Evolutionary conservation across 2,329 filamentous ascomycete genomes (phyloP), one percentile per base, ranked within the genome.

Genomic region (Pseudofabraea citricarpa): DNA sequence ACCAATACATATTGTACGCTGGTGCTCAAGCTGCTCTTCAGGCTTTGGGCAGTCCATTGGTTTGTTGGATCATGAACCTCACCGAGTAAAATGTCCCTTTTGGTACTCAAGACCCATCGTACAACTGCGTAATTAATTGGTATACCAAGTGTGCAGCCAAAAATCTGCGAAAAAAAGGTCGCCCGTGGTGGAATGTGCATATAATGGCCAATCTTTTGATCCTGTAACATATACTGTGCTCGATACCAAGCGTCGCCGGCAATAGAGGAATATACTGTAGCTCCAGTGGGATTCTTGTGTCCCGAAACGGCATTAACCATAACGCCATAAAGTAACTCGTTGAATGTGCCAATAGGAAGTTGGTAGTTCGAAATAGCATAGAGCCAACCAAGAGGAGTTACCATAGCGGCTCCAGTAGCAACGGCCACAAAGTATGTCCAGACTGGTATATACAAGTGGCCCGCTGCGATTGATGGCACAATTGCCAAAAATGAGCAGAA

Each of bases 121-220:
- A 82, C 72, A 18, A 80, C 75, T 5, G 67, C 77, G 42, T 81
- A 82, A 55, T 82, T 79, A 50, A 81, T 72, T 0, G 78, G 77
- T 6, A 82, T 68, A 5, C 77, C 78, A 32, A 82, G 64, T 6
- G 77, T 60, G 13, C 73, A 75, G 3, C 76, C 79, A 23, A 81
- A 77, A 4, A 82, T 65, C 52, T 82, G 78, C 2, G 74, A 75
- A 56, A 81, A 77, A 63, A 83, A 81, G 5, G 81, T 71, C 0
- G 72, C 65, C 10, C 73, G 71, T 2, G 78, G 78, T 0, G 77
- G 75, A 0, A 82, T 68, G 41, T 82, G 76, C 71, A 79, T 78
- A 50, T 81, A 82, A 50, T 81, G 77, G 0, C 77, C 78, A n/a
- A 82, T 79, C 54, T 81, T 79, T 55, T 77, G 74, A 53, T 83